Base-by-base conservation (phyloP, 2,329 filamentous ascomycete species). In the Cercospora sp. region DNA sequence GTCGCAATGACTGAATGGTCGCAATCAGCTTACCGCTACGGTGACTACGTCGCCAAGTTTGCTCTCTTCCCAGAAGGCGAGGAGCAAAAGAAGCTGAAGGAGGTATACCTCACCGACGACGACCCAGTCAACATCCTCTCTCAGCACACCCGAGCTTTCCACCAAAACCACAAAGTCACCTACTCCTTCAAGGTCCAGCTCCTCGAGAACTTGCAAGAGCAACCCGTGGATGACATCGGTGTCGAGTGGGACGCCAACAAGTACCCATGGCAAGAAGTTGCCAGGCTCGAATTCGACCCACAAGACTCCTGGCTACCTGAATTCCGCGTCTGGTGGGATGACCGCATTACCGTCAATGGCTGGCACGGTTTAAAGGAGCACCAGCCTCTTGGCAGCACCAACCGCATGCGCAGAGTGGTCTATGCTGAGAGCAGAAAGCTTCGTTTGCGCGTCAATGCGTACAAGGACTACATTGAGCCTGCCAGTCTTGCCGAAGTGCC, bases 341-440 rank as follows among this genome's bases (percentile, higher is more conserved):
- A 80, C 60, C 69, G 77, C 2, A 80, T 80, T 31, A 80, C 78
- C 3, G 75, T 76, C 67, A 80, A 81, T 66, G 75, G 74, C 28
- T 81, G 79, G 79, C 79, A 81, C 69, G 79, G 79, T 0, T 64
- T 81, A 18, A 79, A 78, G 70, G 72, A 72, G 59, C 78, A 81
- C 68, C 78, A 78, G 72, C 79, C 79, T 4, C 74, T 81, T 1
- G 79, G 80, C 1, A 78, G 76, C 67, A 80, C 79, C 39, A 81
- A 81, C 68, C 67, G 79, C 16, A 80, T 81, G 79, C 72, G 79
- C 6, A 74, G 77, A 61, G 79, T 81, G 0, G 79, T 81, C 20
- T 81, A 82, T 71, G 79, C 79, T 0, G 79, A 81, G 75, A 77
- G 74, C 55, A 77, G 79, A 73, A 80, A 80, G 75, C 69, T 81